These are phyloP conservation scores for Penicillium frequentans DNA, from an alignment of 2,329 filamentous ascomycete genomes.

Conservation along the genomic window DNA sequence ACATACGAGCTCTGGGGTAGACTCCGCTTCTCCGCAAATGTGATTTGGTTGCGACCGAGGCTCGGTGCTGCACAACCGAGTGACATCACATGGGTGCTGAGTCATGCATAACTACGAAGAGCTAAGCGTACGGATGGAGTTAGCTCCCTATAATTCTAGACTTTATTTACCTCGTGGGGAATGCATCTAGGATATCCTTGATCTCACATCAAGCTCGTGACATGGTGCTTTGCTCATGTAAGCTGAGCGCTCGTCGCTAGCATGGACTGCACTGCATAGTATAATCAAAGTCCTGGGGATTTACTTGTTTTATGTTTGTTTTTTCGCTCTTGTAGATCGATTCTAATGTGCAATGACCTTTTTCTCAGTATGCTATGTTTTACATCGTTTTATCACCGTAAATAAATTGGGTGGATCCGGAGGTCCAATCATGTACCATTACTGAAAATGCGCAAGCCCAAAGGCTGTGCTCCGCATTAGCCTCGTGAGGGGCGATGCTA, in stretches of 20 bases:
- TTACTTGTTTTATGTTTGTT: neutral
- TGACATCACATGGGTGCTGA: conserved; percentile 11
- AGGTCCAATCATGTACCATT: neutral
- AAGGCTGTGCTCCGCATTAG: neutral
- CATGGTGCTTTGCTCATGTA: too few species aligned
- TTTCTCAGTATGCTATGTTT: neutral
- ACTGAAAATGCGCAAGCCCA: neutral
- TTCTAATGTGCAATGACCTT: neutral
- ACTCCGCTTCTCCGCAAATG: neutral
- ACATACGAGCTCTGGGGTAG: neutral
- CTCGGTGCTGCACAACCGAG: conserved; percentile 4
- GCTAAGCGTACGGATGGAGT: neutral
- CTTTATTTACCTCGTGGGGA: too few species aligned
- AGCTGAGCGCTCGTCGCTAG: too few species aligned
- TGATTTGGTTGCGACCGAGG: conserved; percentile 7
- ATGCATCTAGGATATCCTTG: too few species aligned
- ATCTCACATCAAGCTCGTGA: too few species aligned
- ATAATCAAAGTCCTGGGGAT: neutral
- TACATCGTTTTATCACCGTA: neutral
- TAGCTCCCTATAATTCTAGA: too few species aligned
- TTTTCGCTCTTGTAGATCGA: too few species aligned
- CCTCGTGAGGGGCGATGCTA: neutral
- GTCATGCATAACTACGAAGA: neutral
- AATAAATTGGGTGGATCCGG: neutral
- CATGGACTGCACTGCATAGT: too few species aligned